phyloP scores from a whole-genome alignment of 257 asterid species.

The Echium plantagineum region DNA sequence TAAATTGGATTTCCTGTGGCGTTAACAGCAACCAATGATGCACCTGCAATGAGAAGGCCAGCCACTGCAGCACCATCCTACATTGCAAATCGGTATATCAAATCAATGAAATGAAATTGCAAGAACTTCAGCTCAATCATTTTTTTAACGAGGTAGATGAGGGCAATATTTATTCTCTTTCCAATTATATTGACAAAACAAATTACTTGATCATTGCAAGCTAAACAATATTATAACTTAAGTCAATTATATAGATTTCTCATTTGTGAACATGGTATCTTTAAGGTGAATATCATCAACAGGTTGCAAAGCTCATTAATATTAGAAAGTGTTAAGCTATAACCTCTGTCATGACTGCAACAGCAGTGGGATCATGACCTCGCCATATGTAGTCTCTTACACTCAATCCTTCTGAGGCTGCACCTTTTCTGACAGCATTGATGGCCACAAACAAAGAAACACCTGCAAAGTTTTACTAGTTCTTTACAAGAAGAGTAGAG shows the following conservation, averaged over 20 bases:
- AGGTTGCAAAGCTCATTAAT: neutral
- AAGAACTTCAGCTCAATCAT: neutral
- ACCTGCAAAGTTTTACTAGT: slow-evolving; percentile 34
- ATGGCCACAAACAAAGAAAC: slow-evolving; percentile 88
- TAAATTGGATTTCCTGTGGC: slow-evolving; percentile 86
- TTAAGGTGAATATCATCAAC: neutral
- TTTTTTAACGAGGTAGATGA: no score
- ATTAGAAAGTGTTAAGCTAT: slow-evolving; percentile 14
- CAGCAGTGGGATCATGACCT: slow-evolving; percentile 97
- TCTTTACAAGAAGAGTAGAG: neutral
- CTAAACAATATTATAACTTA: neutral
- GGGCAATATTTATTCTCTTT: neutral
- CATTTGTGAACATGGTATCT: neutral
- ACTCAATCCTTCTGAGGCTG: slow-evolving; percentile 95
- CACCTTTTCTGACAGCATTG: slow-evolving; percentile 85
- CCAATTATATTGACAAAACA: neutral
- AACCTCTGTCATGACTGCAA: slow-evolving; percentile 99
- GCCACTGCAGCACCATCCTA: slow-evolving; percentile 99
- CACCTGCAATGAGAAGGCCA: slow-evolving; percentile 90
- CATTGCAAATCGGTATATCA: slow-evolving; percentile 14
- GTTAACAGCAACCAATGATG: slow-evolving; percentile 89
- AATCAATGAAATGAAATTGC: neutral
- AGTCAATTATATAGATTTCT: neutral
- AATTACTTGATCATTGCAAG: neutral
- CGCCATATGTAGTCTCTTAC: slow-evolving; percentile 93